A percentile compares a stretch with the other conserved stretches of the same genome.
phyloP scores from a whole-genome alignment of 2,329 filamentous ascomycete genomes.

The Apiospora malaysiana region DNA sequence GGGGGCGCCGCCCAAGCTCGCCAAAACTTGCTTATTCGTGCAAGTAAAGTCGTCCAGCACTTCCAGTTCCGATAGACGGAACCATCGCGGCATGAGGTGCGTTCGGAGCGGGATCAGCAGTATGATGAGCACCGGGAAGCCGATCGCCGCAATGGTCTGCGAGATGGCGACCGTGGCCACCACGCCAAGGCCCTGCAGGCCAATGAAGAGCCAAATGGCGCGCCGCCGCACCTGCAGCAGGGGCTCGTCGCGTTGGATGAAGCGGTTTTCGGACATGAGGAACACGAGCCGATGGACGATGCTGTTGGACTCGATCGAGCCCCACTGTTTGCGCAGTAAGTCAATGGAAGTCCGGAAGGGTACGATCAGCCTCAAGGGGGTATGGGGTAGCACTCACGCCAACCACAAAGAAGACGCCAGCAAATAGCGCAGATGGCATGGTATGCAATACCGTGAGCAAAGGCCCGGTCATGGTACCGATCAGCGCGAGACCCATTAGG shows the following conservation, averaged over 20 bases:
- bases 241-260: conserved; percentile 54
- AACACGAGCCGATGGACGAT: conserved; percentile 58
- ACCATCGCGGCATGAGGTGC: conserved; percentile 55
- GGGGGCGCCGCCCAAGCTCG: conserved; percentile 23
- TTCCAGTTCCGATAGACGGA: conserved; percentile 52
- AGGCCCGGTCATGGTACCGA: conserved; percentile 63
- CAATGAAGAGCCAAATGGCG: conserved; percentile 56
- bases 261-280: conserved; percentile 51
- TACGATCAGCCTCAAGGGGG: too few relatives aligned
- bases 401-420: conserved; percentile 64
- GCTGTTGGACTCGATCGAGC: conserved; percentile 57
- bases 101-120: conserved; percentile 60
- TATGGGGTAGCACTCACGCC: conserved; percentile 46
- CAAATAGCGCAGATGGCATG: conserved; percentile 60
- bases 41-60: conserved; percentile 57
- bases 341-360: background rate
- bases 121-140: conserved; percentile 63
- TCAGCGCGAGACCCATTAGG: conserved; percentile 57
- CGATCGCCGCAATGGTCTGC: conserved; percentile 64
- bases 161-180: conserved; percentile 62
- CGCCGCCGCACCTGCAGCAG: conserved; percentile 49
- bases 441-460: conserved; percentile 58
- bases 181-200: conserved; percentile 57
- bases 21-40: conserved; percentile 23
- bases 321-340: conserved; percentile 39